These are phyloP conservation scores for Fusarium continuum DNA, from an alignment of 2,329 filamentous ascomycete species.

Conservation along the genomic window DNA sequence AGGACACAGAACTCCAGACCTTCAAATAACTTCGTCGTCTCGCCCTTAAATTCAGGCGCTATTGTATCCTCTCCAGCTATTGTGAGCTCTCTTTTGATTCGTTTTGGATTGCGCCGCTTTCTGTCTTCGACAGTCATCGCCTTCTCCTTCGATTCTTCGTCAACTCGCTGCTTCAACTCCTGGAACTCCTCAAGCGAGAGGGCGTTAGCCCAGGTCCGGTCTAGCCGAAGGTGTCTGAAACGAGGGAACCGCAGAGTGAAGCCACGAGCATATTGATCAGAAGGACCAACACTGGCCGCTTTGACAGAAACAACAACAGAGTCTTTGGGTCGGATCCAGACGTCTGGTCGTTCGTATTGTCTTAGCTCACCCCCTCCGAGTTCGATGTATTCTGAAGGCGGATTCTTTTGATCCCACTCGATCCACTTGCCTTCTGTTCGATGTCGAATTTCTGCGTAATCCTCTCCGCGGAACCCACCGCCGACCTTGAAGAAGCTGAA, in stretches of 20 bases:
- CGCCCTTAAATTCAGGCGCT: constrained; percentile 59
- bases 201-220: constrained; percentile 84
- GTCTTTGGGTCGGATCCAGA: constrained; percentile 91
- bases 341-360: constrained; percentile 82
- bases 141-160: constrained; percentile 77
- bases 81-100: constrained; percentile 72
- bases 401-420: constrained; percentile 80
- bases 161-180: constrained; percentile 72
- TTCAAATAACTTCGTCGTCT: constrained; percentile 73
- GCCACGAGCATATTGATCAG: constrained; percentile 79
- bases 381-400: constrained; percentile 81
- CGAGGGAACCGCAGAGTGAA: constrained; percentile 90
- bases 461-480: constrained; percentile 86
- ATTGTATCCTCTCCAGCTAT: constrained; percentile 74
- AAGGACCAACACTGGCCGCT: constrained; percentile 78
- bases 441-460: constrained; percentile 85
- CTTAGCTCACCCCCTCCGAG: constrained; percentile 77
- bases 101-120: constrained; percentile 62
- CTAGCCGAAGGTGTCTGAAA: constrained; percentile 82
- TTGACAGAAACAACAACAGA: constrained; percentile 91
- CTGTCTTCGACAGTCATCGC: constrained; percentile 80
- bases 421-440: constrained; percentile 92
- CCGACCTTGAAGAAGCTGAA: constrained; percentile 98
- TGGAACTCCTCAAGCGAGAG: constrained; percentile 82
- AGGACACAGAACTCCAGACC: constrained; percentile 85